A percentile compares a stretch with the other conserved stretches of the same genome.
Conservation (phyloP, 1,139 yeast genomes). For the Sugiyamaella paludigena region DNA sequence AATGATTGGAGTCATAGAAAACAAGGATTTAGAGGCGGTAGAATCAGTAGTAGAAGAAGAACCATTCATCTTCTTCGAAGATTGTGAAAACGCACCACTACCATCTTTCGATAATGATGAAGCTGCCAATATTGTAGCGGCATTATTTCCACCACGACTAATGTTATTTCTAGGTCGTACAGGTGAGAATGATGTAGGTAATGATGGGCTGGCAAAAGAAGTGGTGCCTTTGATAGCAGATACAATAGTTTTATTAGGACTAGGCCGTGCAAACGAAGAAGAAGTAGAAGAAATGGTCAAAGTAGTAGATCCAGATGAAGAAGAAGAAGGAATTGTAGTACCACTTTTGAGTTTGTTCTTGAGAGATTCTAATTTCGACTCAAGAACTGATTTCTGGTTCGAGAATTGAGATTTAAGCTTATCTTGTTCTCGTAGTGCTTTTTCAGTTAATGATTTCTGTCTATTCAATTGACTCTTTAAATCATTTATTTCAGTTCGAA, state of each 20-base stretch:
- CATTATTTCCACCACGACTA: not conserved
- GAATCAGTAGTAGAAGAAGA: conserved; percentile 1
- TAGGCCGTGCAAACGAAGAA: not conserved
- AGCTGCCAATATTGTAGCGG: not conserved
- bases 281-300: conserved; percentile 3
- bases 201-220: conserved; percentile 5
- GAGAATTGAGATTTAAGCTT: conserved; percentile 19
- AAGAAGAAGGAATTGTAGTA: not conserved
- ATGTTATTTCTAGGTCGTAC: not conserved
- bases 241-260: conserved; percentile 1
- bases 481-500: conserved; percentile 23
- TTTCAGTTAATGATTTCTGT: conserved; percentile 20
- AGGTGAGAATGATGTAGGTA: conserved; percentile 1
- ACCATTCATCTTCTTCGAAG: not conserved
- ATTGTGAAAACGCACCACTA: not conserved
- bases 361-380: conserved; percentile 21
- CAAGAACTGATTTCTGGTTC: conserved; percentile 24
- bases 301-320: conserved; percentile 5
- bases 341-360: conserved; percentile 16
- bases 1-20: not conserved
- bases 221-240: not conserved
- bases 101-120: not conserved
- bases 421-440: conserved; percentile 22
- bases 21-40: not conserved
- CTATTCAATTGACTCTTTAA: conserved; percentile 20